Base-by-base conservation (phyloP, 768 basidiomycete species). In the Xanthoconium purpureum region DNA sequence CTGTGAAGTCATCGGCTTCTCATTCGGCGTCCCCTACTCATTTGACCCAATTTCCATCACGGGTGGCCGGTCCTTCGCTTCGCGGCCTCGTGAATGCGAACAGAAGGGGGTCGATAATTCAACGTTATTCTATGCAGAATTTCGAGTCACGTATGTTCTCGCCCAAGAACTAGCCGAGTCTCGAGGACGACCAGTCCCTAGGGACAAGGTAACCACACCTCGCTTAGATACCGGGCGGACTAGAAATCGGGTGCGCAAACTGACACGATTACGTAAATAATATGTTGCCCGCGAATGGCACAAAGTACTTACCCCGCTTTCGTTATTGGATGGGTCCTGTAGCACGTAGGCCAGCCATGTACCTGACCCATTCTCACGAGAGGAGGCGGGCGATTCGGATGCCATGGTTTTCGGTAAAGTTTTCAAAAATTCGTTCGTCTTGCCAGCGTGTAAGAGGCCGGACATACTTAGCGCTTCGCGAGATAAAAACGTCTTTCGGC, bases 221-320 rank as follows among this genome's bases (percentile, higher is more conserved):
- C 33, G 33, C 12, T 14, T 14, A 28, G 28, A 45, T 17, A 12
- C 29, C 29, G 44, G 28, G 28, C 44, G 14, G 24, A 14, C 20
- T 17, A 32, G 29, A 45, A 32, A 32, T 46, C 45, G 46, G 46
- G 15, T 24, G 37, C 30, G 35, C n/a, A n/a, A 60, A 39, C 39
- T 35, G 30, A 44, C 50, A 42, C 3, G 11, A 18, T 38, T 20
- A 43, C 39, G 28, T 43, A 35, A 35, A 35, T 9, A 37, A 45
- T 15, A 17, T 15, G 1, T 38, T 43, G 20, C 50, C 51, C 45
- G 42, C 56, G 56, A 66, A 68, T 57, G 38, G 61, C 64, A 24
- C 57, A 61, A 66, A 37, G 58, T 49, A 48, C 66, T 58, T 66
- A 61, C 64, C 66, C 64, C 64, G 28, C 59, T 68, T 50, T 56